Conservation (phyloP, 1,284 basidiomycete species). For the Earliella scabrosa region DNA sequence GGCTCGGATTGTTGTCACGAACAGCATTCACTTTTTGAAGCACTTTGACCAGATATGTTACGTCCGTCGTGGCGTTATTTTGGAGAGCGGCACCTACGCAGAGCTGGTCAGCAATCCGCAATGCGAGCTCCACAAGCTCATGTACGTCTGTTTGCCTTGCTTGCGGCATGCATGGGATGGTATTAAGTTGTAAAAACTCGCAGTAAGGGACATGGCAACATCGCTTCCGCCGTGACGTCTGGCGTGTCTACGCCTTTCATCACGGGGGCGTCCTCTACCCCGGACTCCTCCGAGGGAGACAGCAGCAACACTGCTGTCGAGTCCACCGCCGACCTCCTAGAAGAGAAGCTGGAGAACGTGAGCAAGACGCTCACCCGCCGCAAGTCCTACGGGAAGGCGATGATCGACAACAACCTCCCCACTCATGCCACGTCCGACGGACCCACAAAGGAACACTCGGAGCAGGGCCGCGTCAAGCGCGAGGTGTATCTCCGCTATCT, state of each 20-base stretch:
- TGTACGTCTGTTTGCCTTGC: constrained; percentile 55
- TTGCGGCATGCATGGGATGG: too few species aligned
- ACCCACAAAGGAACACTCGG: constrained; percentile 76
- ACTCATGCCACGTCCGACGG: constrained; percentile 47
- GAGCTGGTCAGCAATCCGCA: constrained; percentile 66
- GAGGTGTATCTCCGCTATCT: constrained; percentile 83
- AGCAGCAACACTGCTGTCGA: constrained; percentile 30
- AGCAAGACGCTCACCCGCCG: constrained; percentile 53
- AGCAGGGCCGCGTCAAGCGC: constrained; percentile 83
- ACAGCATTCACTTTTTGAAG: constrained; percentile 85
- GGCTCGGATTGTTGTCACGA: constrained; percentile 89
- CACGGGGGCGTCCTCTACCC: constrained; percentile 47
- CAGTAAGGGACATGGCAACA: constrained; percentile 47
- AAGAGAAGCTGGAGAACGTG: constrained; percentile 33
- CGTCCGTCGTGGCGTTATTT: constrained; percentile 83
- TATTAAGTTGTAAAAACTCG: too few species aligned
- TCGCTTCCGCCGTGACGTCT: constrained; percentile 41
- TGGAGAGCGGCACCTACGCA: constrained; percentile 78
- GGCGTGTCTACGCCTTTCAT: constrained; percentile 61
- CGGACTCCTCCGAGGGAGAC: constrained; percentile 35
- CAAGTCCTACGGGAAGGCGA: constrained; percentile 57
- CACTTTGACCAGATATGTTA: constrained; percentile 84
- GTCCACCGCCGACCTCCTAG: constrained; percentile 27
- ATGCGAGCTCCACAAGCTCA: constrained; percentile 80
- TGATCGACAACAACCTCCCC: constrained; percentile 43